phyloP scores from a whole-genome alignment of 768 basidiomycete species.

The Kondoa malvinella region DNA sequence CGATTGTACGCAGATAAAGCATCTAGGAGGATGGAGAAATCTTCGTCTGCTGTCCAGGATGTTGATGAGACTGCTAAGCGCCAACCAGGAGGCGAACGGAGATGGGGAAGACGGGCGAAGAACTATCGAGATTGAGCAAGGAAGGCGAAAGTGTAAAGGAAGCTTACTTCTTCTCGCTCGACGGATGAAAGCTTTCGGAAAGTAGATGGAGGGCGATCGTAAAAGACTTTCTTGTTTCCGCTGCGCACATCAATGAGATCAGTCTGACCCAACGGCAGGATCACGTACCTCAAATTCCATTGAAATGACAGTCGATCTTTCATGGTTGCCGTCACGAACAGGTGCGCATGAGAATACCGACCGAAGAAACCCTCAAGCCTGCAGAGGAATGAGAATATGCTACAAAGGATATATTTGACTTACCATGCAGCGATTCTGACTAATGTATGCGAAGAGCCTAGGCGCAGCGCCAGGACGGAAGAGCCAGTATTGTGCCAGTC shows the following conservation, averaged over 20 bases:
- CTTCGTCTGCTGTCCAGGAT: slow-evolving; percentile 94
- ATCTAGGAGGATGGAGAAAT: slow-evolving; percentile 65
- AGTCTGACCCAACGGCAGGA: neutral
- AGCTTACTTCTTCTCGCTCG: slow-evolving; percentile 57
- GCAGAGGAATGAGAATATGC: slow-evolving; percentile 8
- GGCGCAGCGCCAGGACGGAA: slow-evolving; percentile 67
- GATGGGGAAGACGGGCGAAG: slow-evolving; percentile 26
- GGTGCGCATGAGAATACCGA: slow-evolving; percentile 59
- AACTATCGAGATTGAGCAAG: slow-evolving; percentile 26
- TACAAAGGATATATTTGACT: slow-evolving; percentile 21
- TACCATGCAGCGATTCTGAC: slow-evolving; percentile 63
- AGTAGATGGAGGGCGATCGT: slow-evolving; percentile 75
- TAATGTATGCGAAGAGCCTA: slow-evolving; percentile 51
- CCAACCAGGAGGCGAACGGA: slow-evolving; percentile 24
- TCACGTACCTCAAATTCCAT: slow-evolving; percentile 59
- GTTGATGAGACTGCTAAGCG: slow-evolving; percentile 46
- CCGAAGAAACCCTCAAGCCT: slow-evolving; percentile 82
- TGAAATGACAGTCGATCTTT: slow-evolving; percentile 47
- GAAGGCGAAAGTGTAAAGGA: neutral
- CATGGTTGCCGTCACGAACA: slow-evolving; percentile 89
- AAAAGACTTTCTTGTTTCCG: slow-evolving; percentile 58
- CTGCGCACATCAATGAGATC: slow-evolving; percentile 34
- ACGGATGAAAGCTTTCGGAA: slow-evolving; percentile 56
- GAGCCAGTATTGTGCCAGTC: slow-evolving; percentile 99
- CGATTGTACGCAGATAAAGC: slow-evolving; percentile 63